A percentile compares a stretch with the other conserved stretches of the same genome.
phyloP scores from a whole-genome alignment of 257 asterid species.

The Penstemon davidsonii region DNA sequence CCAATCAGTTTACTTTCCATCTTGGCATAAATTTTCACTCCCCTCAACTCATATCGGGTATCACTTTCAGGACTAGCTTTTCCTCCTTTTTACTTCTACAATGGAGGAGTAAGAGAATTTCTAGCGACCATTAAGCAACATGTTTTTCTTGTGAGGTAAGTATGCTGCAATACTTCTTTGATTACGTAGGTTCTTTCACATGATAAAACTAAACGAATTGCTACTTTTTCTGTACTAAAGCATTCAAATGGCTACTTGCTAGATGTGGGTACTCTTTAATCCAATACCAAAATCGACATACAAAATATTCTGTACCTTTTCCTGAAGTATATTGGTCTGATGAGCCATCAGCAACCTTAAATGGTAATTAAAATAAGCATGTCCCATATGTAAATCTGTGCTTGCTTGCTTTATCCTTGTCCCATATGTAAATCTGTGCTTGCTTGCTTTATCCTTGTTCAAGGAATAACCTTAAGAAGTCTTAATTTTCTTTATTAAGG shows the following conservation, averaged over 20 bases:
- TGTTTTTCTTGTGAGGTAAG: slow-evolving; percentile 80
- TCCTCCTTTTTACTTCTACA: slow-evolving; percentile 94
- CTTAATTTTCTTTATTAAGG: too few relatives aligned
- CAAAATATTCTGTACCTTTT: not conserved
- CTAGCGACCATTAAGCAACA: slow-evolving; percentile 86
- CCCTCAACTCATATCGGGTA: slow-evolving; percentile 18
- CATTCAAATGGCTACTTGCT: slow-evolving; percentile 1
- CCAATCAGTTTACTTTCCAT: not conserved
- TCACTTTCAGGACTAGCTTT: slow-evolving; percentile 76
- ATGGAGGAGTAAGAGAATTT: slow-evolving; percentile 95
- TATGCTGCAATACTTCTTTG: slow-evolving; percentile 32
- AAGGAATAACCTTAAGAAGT: not conserved
- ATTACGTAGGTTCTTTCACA: slow-evolving; percentile 9
- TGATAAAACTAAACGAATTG: not conserved
- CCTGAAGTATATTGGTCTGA: not conserved
- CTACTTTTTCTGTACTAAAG: not conserved
- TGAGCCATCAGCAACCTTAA: not conserved
- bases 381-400: slow-evolving; percentile 1
- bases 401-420: too few relatives aligned
- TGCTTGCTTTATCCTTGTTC: slow-evolving; percentile 10
- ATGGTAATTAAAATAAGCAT: not conserved
- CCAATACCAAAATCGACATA: not conserved
- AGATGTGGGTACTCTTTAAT: not conserved
- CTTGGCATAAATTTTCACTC: not conserved
- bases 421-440: not conserved